A percentile compares a stretch with the other conserved stretches of the same genome.
Conservation (phyloP, 2,329 filamentous ascomycete species). For the Stenocarpella maydis region DNA sequence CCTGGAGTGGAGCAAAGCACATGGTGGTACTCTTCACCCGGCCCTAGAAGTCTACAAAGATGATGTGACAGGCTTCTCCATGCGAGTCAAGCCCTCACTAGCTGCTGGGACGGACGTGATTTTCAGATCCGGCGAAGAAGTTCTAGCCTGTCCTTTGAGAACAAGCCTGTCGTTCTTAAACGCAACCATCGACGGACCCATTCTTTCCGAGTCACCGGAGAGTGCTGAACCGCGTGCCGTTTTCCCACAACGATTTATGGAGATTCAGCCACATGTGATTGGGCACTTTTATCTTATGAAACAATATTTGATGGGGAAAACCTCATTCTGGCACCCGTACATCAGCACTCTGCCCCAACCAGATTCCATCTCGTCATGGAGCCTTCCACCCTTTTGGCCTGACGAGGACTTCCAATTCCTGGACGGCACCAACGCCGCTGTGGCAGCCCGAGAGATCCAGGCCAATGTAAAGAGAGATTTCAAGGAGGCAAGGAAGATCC, state of each 20-base stretch:
- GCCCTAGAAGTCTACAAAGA: conserved; percentile 62
- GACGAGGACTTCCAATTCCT: conserved; percentile 66
- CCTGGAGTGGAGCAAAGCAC: conserved; percentile 55
- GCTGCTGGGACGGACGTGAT: not conserved
- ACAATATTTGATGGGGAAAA: conserved; percentile 65
- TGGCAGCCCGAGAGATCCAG: conserved; percentile 58
- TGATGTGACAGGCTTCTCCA: conserved; percentile 59
- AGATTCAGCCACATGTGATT: conserved; percentile 65
- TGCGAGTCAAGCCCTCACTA: conserved; percentile 52
- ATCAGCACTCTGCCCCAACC: conserved; percentile 71
- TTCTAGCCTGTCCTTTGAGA: conserved; percentile 61
- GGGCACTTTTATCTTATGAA: conserved; percentile 75
- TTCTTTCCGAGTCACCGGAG: conserved; percentile 30
- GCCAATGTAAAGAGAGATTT: conserved; percentile 56
- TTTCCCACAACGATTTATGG: conserved; percentile 61
- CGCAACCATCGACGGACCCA: conserved; percentile 50
- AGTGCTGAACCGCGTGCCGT: conserved; percentile 12
- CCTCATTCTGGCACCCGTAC: conserved; percentile 75
- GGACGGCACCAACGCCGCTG: conserved; percentile 60
- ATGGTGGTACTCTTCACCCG: conserved; percentile 59
- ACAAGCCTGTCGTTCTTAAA: conserved; percentile 68
- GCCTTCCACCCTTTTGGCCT: conserved; percentile 70
- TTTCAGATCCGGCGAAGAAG: conserved; percentile 49
- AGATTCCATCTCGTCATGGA: conserved; percentile 57
- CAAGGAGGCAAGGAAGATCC: conserved; percentile 50